Base-by-base conservation (phyloP, 495 filamentous ascomycete species). In the Hapsidospora chrysogenum region DNA sequence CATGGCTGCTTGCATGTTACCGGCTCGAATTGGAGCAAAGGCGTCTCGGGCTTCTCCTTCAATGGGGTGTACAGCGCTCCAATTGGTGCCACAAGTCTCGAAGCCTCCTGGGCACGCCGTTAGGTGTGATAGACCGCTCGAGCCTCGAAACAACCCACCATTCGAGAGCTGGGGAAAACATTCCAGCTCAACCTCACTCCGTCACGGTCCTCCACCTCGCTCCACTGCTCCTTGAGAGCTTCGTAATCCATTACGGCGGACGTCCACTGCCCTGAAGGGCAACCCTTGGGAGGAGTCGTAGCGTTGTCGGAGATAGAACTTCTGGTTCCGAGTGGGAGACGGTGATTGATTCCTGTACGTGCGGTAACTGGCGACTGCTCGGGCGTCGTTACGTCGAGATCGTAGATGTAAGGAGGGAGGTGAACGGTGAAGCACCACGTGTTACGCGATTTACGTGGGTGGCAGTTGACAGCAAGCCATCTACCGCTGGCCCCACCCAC, bases 161-260 rank as follows among this genome's bases (percentile, higher is more conserved):
- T 93, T 51, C 92, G 86, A 53, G 86, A 82, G 66, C 87, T 94
- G 38, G 92, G 92, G 57, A 99, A 95, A 25, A 92, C 92, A 53
- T 99, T 99, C 92, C 92, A 99, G 59, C 89, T 95, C 37, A 99
- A 72, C 48, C 92, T 74, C 51, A 96, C 71, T 36, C 92, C 92
- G 78, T 99, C 92, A 31, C 85, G 74, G 44, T 99, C 92, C 63
- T 99, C 92, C 39, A 92, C 74, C 56, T 92, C 85, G 47, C 80
- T 81, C 92, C 92, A 99, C 64, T 85, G 79, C 58, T 96, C 92
- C 63, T 99, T 99, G 45, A 94, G 49, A 19, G 58, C 53, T 42
- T 72, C 68, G 47, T 69, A 66, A 42, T 71, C 67, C 67, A 72
- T 71, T 27, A 27, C 41, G 13, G 30, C 23, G 11, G 23, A 26